Percentiles rank a stretch among this genome's conserved stretches.
These are phyloP conservation scores for Mucor lusitanicus DNA, from an alignment of 371 early-diverging fungal species.

Conservation along the genomic window DNA sequence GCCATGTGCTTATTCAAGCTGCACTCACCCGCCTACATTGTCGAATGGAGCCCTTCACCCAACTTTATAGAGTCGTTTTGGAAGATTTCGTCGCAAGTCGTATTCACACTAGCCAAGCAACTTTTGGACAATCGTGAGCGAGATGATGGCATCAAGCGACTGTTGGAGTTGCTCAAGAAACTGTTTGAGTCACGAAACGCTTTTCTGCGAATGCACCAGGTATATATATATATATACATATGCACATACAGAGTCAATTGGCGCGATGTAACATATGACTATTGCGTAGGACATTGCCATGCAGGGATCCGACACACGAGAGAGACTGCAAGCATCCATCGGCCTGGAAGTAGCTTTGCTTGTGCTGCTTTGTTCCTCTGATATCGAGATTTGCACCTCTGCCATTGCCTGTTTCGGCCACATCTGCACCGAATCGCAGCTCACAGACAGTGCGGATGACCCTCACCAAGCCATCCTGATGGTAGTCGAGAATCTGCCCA, in stretches of 20 bases:
- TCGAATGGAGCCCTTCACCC: slow-evolving; percentile 63
- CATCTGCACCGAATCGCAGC: slow-evolving; percentile 62
- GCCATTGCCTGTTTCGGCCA: slow-evolving; percentile 66
- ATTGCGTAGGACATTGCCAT: slow-evolving; percentile 39
- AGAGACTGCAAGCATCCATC: slow-evolving; percentile 70
- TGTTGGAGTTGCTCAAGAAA: slow-evolving; percentile 62
- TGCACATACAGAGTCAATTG: no score
- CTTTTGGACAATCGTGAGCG: slow-evolving; percentile 55
- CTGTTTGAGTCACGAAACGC: slow-evolving; percentile 65
- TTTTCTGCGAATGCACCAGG: slow-evolving; percentile 55
- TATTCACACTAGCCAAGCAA: slow-evolving; percentile 57
- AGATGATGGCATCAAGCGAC: slow-evolving; percentile 54
- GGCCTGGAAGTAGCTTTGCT: slow-evolving; percentile 79
- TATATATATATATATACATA: no score
- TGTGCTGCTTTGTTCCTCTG: slow-evolving; percentile 75
- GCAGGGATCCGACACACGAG: slow-evolving; percentile 59
- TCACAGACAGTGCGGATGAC: slow-evolving; percentile 62
- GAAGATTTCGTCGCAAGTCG: slow-evolving; percentile 64
- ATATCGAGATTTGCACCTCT: slow-evolving; percentile 70
- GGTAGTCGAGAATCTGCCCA: slow-evolving; percentile 69
- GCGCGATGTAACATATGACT: not conserved
- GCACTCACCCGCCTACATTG: slow-evolving; percentile 61
- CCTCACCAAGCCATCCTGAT: slow-evolving; percentile 58
- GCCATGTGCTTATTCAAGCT: slow-evolving; percentile 71
- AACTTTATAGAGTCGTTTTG: slow-evolving; percentile 68